phyloP scores from a whole-genome alignment of 2,329 filamentous ascomycete species.

The Aspergillus eucalypticola region DNA sequence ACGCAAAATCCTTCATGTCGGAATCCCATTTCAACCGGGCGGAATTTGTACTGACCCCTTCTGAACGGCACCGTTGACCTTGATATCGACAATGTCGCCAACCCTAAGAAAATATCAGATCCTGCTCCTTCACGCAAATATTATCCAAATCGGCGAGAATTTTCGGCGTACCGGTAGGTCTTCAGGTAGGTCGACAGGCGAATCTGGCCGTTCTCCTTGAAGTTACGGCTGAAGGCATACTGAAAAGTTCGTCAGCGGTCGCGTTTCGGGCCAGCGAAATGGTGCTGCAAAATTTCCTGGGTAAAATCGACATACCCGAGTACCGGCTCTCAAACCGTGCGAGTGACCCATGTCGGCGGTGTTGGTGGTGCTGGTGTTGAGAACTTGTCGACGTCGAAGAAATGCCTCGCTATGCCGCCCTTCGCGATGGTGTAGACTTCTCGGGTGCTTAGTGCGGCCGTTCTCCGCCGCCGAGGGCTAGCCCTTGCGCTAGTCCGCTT shows the following conservation, averaged over 20 bases:
- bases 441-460: constrained; percentile 31
- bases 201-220: constrained; percentile 96
- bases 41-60: constrained; percentile 73
- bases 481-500: constrained; percentile 25
- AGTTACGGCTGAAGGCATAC: constrained; percentile 91
- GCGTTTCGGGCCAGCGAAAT: constrained; percentile 15
- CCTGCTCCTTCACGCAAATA: constrained; percentile 25
- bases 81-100: constrained; percentile 98
- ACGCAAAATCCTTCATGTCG: constrained; percentile 9
- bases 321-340: constrained; percentile 82
- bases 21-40: constrained; percentile 16
- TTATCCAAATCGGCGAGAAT: constrained; percentile 17
- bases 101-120: constrained; percentile 65
- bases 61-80: constrained; percentile 97
- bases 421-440: constrained; percentile 25
- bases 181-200: constrained; percentile 89
- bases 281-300: constrained; percentile 4
- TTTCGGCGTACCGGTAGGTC: constrained; percentile 73
- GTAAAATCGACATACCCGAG: constrained; percentile 64
- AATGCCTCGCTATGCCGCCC: constrained; percentile 29
- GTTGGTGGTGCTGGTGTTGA: constrained; percentile 46
- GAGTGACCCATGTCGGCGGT: constrained; percentile 79
- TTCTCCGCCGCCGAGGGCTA: constrained; percentile 22
- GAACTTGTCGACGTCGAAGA: constrained; percentile 41
- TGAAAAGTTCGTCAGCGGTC: constrained; percentile 43